phyloP scores from a whole-genome alignment of 1,139 yeast species.

The Candida sp. region DNA sequence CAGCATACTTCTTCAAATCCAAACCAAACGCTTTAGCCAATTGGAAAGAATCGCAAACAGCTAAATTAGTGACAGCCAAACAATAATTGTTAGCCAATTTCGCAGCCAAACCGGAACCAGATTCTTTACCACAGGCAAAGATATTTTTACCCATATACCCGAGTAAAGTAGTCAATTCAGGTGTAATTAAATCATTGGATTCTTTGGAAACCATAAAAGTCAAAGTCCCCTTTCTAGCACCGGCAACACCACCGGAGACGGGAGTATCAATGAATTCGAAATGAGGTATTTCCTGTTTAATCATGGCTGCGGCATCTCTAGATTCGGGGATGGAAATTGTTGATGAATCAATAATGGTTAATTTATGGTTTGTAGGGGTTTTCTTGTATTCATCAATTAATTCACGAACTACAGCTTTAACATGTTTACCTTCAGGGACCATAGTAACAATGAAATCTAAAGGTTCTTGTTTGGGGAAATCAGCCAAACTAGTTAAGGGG shows the following conservation, averaged over 20 bases:
- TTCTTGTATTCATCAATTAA: conserved; percentile 28
- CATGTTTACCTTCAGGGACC: conserved; percentile 62
- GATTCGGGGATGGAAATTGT: conserved; percentile 56
- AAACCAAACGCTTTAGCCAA: conserved; percentile 54
- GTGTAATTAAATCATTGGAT: conserved; percentile 21
- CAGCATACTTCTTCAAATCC: conserved; percentile 46
- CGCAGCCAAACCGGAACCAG: conserved; percentile 59
- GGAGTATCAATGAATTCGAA: conserved; percentile 56
- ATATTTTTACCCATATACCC: conserved; percentile 50
- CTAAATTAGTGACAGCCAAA: conserved; percentile 56
- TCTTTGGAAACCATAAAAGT: conserved; percentile 55
- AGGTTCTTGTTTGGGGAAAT: conserved; percentile 34
- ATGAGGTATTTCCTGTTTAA: conserved; percentile 26
- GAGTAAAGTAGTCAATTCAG: conserved; percentile 27
- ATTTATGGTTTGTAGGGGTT: conserved; percentile 9
- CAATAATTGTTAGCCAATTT: conserved; percentile 58
- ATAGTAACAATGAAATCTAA: conserved; percentile 48
- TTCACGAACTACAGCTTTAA: conserved; percentile 39
- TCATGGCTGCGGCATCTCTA: conserved; percentile 34
- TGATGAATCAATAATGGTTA: conserved; percentile 49
- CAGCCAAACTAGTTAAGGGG: conserved; percentile 20
- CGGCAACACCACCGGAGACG: conserved; percentile 60
- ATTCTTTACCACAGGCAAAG: conserved; percentile 50
- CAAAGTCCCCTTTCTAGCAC: conserved; percentile 54
- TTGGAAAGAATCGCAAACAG: conserved; percentile 59